Conservation (phyloP, 306 rosid genomes). For the Cyamopsis tetragonoloba region DNA sequence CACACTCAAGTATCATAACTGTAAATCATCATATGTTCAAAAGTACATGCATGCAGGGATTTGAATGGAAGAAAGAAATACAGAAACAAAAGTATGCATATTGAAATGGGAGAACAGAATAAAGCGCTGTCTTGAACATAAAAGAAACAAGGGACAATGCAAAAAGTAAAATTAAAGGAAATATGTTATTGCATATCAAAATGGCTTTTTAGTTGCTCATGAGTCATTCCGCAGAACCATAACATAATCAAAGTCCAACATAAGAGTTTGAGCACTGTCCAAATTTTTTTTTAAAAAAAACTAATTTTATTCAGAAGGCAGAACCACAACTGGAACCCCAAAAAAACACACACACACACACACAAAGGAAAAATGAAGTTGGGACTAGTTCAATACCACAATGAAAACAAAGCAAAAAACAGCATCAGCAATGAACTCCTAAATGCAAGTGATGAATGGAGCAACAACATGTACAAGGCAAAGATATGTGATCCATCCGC, state of each 20-base stretch:
- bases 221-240: not conserved
- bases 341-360: no score
- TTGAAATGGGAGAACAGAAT: not conserved
- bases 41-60: slow-evolving; percentile 2
- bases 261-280: no score
- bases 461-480: not conserved
- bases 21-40: not conserved
- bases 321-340: no score
- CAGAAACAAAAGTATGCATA: not conserved
- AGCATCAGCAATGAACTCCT: not conserved
- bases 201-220: not conserved
- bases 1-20: not conserved
- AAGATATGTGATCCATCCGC: not conserved
- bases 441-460: not conserved
- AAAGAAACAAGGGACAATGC: not conserved
- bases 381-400: not conserved
- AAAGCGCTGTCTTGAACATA: not conserved
- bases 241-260: not conserved
- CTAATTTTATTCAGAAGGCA: no score
- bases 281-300: no score
- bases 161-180: not conserved
- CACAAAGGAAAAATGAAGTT: no score
- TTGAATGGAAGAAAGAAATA: not conserved
- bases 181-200: not conserved
- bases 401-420: not conserved